Conservation (phyloP, 202 grass and related monocot species). For the Cymbopogon flexuosus region DNA sequence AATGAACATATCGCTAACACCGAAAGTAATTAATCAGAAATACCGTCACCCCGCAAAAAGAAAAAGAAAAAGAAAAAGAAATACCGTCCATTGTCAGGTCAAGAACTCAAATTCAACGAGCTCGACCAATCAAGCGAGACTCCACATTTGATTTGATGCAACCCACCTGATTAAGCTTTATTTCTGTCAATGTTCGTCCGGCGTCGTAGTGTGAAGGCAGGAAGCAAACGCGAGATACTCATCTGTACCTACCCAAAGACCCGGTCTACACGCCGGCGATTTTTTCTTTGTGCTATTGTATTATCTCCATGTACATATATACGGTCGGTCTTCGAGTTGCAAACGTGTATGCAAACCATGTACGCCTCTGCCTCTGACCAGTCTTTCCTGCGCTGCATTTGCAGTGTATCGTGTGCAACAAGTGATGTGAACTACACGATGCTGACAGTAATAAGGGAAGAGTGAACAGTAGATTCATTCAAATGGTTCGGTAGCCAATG, state of each 20-base stretch:
- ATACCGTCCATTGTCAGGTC: background rate
- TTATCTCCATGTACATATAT: background rate
- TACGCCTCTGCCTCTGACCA: background rate
- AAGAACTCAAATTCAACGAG: background rate
- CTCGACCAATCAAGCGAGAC: background rate
- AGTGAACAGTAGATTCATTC: background rate
- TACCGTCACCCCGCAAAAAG: background rate
- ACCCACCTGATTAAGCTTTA: background rate
- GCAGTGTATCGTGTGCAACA: background rate
- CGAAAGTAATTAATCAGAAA: background rate
- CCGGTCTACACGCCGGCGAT: background rate
- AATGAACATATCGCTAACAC: too few relatives aligned
- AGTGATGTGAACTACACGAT: slow-evolving; percentile 14
- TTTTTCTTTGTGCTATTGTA: background rate
- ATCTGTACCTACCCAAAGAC: background rate
- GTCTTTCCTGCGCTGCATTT: background rate
- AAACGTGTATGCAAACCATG: background rate
- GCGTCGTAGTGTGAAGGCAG: slow-evolving; percentile 15
- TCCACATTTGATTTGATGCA: background rate
- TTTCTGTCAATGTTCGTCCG: background rate
- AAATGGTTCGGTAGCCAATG: background rate
- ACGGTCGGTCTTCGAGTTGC: background rate
- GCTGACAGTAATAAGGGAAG: background rate
- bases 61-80: background rate
- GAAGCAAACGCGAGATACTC: background rate